Base-by-base conservation (phyloP, 2,329 filamentous ascomycete genomes). In the Fusarium nelsonii region DNA sequence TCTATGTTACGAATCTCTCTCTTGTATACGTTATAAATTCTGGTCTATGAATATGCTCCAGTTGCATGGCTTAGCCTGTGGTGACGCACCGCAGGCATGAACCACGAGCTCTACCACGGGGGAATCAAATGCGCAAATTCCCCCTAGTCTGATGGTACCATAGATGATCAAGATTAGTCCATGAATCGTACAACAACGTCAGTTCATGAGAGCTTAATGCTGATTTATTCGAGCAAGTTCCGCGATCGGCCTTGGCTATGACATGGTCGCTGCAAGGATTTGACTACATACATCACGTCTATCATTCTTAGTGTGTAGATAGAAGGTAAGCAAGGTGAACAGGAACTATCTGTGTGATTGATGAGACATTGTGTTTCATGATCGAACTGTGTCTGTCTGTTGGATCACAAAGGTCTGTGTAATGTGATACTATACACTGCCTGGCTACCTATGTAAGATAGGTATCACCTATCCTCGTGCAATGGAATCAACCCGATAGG, bases 401-500 rank as follows among this genome's bases (percentile, higher is more conserved):
- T 23, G 33, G 30, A 61, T 48, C 30, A 34, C 23, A 43, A 28
- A 32, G 48, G 53, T 58, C 43, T 59, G 54, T 51, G 36, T 32
- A 32, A 51, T 51, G 36, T 32, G 37, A 51, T 50, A 40, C 58
- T 34, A 28, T 26, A 20, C 54, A 36, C 23, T 8, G n/a, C 34
- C 16, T 28, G n/a, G n/a, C 23, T 8, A 37, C 34, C 16, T 28
- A 28, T 45, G 43, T 16, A 28, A 4, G 23, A 23, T 23, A 23
- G 23, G 32, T 30, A 37, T 44, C 43, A 44, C 44, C 11, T 32
- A 61, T 52, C 18, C 20, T 28, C 18, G 16, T 44, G 37, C 23
- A 28, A 39, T 60, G 58, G 58, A 61, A 58, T 61, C 26, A 40
- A 60, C 37, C 58, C 58, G 58, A 61, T 61, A 60, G 58, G 58